Conservation (phyloP, 2,329 filamentous ascomycete genomes). For the Colletotrichum trifolii region DNA sequence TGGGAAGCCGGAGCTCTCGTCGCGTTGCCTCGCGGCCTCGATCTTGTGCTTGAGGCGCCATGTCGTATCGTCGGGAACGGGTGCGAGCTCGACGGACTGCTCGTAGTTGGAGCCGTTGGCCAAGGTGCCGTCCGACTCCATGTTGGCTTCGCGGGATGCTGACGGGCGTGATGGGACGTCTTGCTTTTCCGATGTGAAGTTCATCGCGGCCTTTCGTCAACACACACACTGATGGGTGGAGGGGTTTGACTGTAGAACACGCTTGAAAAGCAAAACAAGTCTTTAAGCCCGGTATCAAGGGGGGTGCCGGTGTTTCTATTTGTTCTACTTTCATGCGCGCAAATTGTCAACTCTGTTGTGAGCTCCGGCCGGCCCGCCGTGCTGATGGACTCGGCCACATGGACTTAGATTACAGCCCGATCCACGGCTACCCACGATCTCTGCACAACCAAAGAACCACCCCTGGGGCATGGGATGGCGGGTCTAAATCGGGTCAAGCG, state of each 20-base stretch:
- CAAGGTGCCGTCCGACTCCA: constrained; percentile 36
- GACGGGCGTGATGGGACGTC: constrained; percentile 6
- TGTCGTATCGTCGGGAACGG: constrained; percentile 39
- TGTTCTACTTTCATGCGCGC: background rate
- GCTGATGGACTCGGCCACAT: constrained; percentile 16
- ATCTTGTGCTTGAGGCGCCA: constrained; percentile 63
- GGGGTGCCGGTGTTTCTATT: constrained; percentile 6
- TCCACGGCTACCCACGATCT: constrained; percentile 19
- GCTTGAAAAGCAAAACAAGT: background rate
- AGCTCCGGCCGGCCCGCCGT: constrained; percentile 7
- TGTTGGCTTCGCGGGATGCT: constrained; percentile 20
- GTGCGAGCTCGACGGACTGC: constrained; percentile 26
- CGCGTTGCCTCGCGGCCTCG: constrained; percentile 53
- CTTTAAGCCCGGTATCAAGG: background rate
- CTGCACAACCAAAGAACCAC: constrained; percentile 2
- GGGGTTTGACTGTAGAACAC: background rate
- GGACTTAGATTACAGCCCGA: constrained; percentile 7
- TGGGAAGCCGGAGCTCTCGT: constrained; percentile 58
- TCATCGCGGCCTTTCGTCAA: constrained; percentile 1
- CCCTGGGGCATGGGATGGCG: constrained; percentile 1
- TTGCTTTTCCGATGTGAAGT: constrained; percentile 15
- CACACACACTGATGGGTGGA: background rate
- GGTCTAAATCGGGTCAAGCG: constrained; percentile 7
- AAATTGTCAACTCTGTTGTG: background rate
- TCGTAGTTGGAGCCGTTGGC: constrained; percentile 29